These are phyloP conservation scores for Andrographis paniculata DNA, from an alignment of 305 asterid genomes.

Conservation along the genomic window DNA sequence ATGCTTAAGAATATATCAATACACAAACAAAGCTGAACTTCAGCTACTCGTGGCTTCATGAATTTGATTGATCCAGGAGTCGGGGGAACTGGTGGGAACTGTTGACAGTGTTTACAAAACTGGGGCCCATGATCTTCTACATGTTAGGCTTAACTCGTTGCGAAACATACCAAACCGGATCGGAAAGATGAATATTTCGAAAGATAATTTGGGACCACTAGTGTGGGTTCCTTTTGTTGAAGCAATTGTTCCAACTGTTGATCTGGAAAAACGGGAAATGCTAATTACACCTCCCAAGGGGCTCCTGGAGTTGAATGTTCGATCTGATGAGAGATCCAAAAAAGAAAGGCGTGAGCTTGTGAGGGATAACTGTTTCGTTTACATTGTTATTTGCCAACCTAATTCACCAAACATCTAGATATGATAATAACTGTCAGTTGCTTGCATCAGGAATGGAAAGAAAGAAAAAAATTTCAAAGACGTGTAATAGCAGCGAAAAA, in stretches of 20 bases:
- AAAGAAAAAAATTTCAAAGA: slow-evolving; percentile 69
- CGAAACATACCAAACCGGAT: slow-evolving; percentile 23
- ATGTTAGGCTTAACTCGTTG: slow-evolving; percentile 51
- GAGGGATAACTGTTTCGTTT: slow-evolving; percentile 33
- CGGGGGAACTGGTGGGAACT: slow-evolving; percentile 70
- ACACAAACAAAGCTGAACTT: too few species aligned
- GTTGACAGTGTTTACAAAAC: slow-evolving; percentile 67
- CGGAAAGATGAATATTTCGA: slow-evolving; percentile 28
- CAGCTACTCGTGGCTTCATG: background rate
- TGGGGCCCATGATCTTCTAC: slow-evolving; percentile 92
- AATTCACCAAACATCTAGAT: background rate
- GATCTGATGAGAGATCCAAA: slow-evolving; percentile 74
- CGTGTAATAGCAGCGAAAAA: slow-evolving; percentile 83
- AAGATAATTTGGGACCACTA: slow-evolving; percentile 51
- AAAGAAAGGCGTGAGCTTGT: slow-evolving; percentile 97
- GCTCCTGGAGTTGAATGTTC: slow-evolving; percentile 76
- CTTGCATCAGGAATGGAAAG: slow-evolving; percentile 81
- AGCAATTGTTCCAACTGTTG: slow-evolving; percentile 83
- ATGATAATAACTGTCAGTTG: slow-evolving; percentile 5
- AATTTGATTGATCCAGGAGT: slow-evolving; percentile 42
- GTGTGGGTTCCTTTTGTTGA: slow-evolving; percentile 95
- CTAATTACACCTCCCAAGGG: slow-evolving; percentile 97
- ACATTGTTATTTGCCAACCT: background rate
- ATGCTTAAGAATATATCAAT: too few species aligned
- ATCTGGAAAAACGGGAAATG: slow-evolving; percentile 72